Conservation (phyloP, 768 basidiomycete species). For the Suillus decipiens region DNA sequence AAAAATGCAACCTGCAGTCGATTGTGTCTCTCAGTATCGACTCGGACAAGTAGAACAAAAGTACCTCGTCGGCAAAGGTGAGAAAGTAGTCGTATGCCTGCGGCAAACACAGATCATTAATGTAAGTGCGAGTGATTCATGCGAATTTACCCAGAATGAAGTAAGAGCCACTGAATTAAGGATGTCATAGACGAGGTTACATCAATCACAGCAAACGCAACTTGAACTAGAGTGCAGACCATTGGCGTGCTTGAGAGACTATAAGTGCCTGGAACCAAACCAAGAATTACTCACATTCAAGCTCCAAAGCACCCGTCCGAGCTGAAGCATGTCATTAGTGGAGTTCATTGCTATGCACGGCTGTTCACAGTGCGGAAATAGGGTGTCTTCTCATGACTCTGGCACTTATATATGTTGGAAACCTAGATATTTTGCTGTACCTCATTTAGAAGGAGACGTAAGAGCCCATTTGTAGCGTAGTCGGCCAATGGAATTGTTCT, state of each 20-base stretch:
- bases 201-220: background rate
- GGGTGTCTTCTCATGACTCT: background rate
- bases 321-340: background rate
- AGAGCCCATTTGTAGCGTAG: background rate
- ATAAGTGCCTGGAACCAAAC: background rate
- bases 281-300: background rate
- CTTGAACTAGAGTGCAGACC: background rate
- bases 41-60: background rate
- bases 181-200: background rate
- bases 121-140: background rate
- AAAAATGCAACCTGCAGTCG: background rate
- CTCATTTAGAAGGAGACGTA: background rate
- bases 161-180: background rate
- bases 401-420: background rate
- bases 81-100: conserved; percentile 8
- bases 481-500: background rate
- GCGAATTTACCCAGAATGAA: conserved; percentile 2
- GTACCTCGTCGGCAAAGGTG: conserved; percentile 8
- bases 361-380: background rate
- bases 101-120: background rate
- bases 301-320: background rate
- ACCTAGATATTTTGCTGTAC: no score
- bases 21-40: background rate
- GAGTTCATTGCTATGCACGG: background rate
- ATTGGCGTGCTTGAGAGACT: background rate